Percentiles rank a stretch among this genome's conserved stretches.
phyloP scores from a whole-genome alignment of 108 stramenopile species.

The Skeletonema potamos region DNA sequence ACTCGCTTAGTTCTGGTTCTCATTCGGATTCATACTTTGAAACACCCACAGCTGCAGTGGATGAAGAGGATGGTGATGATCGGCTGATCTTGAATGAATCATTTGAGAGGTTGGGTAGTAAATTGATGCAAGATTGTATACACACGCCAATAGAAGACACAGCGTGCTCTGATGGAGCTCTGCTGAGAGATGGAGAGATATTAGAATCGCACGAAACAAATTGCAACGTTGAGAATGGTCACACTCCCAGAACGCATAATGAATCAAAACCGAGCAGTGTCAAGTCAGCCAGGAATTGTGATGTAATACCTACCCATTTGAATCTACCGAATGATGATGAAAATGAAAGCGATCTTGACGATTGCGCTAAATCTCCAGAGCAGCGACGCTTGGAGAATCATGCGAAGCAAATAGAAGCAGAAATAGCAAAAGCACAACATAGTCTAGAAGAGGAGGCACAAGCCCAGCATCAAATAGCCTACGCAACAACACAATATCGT shows the following conservation, averaged over 20 bases:
- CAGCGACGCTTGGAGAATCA: background rate
- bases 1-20: background rate
- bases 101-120: background rate
- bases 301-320: background rate
- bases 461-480: background rate
- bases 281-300: background rate
- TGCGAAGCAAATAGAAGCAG: background rate
- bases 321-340: background rate
- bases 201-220: background rate
- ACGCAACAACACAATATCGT: background rate
- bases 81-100: background rate
- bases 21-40: background rate
- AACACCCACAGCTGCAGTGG: constrained; percentile 1
- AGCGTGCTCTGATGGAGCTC: background rate
- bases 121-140: constrained; percentile 1
- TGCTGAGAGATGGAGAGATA: no score
- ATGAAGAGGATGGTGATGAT: background rate
- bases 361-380: background rate
- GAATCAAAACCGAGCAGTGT: background rate
- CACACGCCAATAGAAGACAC: background rate
- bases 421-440: background rate
- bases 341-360: background rate
- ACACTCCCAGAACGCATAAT: background rate
- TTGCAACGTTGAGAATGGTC: background rate
- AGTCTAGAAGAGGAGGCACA: background rate